Conservation (phyloP, 495 filamentous ascomycete genomes). For the Gamarada debralockiae region DNA sequence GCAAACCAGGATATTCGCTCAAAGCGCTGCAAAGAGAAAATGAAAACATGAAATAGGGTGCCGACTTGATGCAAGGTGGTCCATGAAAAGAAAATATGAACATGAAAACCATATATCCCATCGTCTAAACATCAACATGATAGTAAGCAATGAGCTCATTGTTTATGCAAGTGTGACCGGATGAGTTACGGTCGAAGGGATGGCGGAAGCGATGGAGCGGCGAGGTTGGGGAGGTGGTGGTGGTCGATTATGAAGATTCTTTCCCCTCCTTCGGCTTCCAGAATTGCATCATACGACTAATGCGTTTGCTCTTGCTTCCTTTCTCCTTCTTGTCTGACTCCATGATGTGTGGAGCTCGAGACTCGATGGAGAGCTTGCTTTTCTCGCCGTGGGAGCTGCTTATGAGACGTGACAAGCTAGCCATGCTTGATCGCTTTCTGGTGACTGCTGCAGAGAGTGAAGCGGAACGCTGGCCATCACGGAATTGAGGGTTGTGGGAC, state of each 20-base stretch:
- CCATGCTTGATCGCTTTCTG: constrained; percentile 78
- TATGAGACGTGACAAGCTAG: constrained; percentile 79
- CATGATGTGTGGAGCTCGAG: constrained; percentile 46
- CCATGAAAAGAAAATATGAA: constrained; percentile 18
- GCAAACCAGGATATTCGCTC: constrained; percentile 21
- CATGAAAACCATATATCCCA: constrained; percentile 21
- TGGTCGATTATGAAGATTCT: background rate
- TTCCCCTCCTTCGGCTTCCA: constrained; percentile 38
- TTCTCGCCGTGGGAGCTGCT: constrained; percentile 72
- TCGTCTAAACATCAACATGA: constrained; percentile 23
- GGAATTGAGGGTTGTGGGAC: constrained; percentile 27
- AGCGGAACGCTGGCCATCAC: constrained; percentile 59
- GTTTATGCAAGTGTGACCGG: background rate
- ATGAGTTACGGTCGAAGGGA: background rate
- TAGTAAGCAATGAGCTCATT: constrained; percentile 11
- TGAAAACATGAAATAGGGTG: background rate
- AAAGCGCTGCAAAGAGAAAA: constrained; percentile 16
- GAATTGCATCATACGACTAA: constrained; percentile 81
- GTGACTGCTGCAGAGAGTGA: constrained; percentile 65
- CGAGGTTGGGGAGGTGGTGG: background rate
- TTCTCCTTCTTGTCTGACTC: constrained; percentile 58
- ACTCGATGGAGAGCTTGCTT: constrained; percentile 78
- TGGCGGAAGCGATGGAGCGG: background rate
- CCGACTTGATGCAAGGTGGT: constrained; percentile 1
- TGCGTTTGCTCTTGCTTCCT: constrained; percentile 64